Percentiles rank a stretch among this genome's conserved stretches.
phyloP scores from a whole-genome alignment of 257 asterid genomes.

The Capsicum baccatum region DNA sequence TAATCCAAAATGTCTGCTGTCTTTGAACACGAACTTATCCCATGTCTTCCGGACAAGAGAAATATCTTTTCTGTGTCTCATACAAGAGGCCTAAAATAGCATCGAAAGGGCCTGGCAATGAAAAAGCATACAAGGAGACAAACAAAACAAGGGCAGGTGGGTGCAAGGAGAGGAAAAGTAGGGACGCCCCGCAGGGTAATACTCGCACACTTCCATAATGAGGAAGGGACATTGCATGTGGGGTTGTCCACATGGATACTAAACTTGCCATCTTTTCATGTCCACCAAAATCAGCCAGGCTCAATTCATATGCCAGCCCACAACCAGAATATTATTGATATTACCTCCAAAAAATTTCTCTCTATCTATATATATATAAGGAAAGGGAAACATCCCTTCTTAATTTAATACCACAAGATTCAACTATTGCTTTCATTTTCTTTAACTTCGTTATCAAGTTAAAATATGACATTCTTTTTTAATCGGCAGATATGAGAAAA shows the following conservation, averaged over 20 bases:
- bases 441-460: too few species aligned
- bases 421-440: too few species aligned
- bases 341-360: too few species aligned
- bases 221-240: slow-evolving; percentile 34
- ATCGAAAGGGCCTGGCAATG: neutral
- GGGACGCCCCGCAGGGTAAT: neutral
- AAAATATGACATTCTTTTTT: too few species aligned
- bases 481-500: neutral
- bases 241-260: slow-evolving; percentile 33
- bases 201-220: neutral
- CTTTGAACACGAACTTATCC: neutral
- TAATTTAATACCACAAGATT: too few species aligned
- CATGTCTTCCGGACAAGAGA: neutral
- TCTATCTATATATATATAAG: too few species aligned
- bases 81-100: neutral
- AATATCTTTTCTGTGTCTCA: neutral
- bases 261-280: slow-evolving; percentile 26
- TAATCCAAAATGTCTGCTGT: too few species aligned
- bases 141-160: neutral
- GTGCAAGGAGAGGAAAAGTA: neutral
- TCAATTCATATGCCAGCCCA: slow-evolving; percentile 17
- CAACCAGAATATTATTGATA: neutral
- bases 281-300: neutral
- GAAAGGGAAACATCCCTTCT: too few species aligned
- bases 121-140: neutral